Base-by-base conservation (phyloP, 495 filamentous ascomycete species). In the Podospora tetraspora region DNA sequence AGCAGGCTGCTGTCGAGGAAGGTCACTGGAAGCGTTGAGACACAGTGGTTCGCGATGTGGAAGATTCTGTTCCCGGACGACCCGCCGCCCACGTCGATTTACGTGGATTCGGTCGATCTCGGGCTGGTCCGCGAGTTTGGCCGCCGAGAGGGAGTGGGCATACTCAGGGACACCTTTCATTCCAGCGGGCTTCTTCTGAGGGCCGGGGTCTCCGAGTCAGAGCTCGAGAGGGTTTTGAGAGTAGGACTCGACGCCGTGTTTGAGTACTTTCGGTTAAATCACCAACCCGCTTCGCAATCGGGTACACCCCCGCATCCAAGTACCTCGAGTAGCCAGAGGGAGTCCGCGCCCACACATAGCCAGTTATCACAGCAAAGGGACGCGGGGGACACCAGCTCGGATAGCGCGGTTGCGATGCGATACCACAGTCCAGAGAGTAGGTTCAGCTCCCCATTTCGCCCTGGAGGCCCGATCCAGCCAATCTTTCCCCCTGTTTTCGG, bases 21-120 rank as follows among this genome's bases (percentile, higher is more conserved):
- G 30, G 71, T 71, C 0, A 59, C 21, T 2, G 59, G 61, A 1
- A 57, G 59, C 16, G 29, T 61, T 10, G 67, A 71, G 58, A 56
- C 65, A 19, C 69, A 68, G 62, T 75, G 73, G 73, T 75, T 68
- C 27, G 61, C 67, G 19, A 70, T 75, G 21, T 73, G 71, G 73
- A 61, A 66, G 10, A 68, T 75, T 19, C 60, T 75, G 3, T 75
- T 75, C 32, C 71, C 71, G 10, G 61, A 62, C n/a, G 21, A 23
- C 0, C 43, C 65, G 2, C 64, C 56, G 19, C 73, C 73, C 1
- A 2, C 56, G 0, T 71, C 73, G 2, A 52, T 67, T 0, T 73
- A 73, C 57, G 59, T 71, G 12, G 69, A 73, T 24, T 58, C 59
- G 21, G 66, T 66, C 56, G 71, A 75, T 22, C 24, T 74, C 3